Conservation (phyloP, 768 basidiomycete species). For the Pulveroboletus sp. region DNA sequence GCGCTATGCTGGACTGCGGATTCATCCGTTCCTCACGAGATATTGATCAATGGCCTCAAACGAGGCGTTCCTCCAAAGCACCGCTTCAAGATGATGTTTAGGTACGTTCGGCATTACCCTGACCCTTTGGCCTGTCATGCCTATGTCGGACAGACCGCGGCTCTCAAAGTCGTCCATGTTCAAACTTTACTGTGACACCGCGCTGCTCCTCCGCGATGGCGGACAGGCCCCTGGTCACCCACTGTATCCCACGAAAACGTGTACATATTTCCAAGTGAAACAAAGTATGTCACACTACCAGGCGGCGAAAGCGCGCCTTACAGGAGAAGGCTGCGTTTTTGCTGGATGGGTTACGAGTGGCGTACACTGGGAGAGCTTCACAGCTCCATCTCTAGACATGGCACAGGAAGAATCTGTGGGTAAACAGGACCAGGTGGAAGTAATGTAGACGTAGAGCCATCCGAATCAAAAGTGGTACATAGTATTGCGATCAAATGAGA, state of each 20-base stretch:
- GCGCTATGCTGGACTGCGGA: conserved; percentile 71
- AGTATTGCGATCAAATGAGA: neutral
- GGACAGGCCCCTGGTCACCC: conserved; percentile 8
- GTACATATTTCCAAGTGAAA: conserved; percentile 47
- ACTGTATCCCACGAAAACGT: conserved; percentile 11
- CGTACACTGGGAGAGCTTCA: conserved; percentile 48
- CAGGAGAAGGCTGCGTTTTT: conserved; percentile 45
- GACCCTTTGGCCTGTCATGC: neutral
- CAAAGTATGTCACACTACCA: conserved; percentile 42
- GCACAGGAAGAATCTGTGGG: neutral
- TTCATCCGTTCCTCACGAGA: conserved; percentile 43
- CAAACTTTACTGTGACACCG: conserved; percentile 36
- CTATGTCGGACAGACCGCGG: conserved; percentile 37
- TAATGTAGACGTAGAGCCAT: neutral
- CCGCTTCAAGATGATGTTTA: conserved; percentile 54
- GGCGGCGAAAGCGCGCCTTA: conserved; percentile 44
- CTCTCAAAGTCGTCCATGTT: conserved; percentile 54
- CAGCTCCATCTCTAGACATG: conserved; percentile 7
- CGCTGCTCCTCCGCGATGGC: conserved; percentile 12
- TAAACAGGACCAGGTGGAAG: neutral
- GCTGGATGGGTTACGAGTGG: conserved; percentile 61
- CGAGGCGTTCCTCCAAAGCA: conserved; percentile 75
- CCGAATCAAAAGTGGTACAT: conserved; percentile 7
- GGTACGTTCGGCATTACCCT: conserved; percentile 36
- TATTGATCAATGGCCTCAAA: conserved; percentile 74